phyloP scores from a whole-genome alignment of 2,329 filamentous ascomycete species.

The Phialocephala sp. region DNA sequence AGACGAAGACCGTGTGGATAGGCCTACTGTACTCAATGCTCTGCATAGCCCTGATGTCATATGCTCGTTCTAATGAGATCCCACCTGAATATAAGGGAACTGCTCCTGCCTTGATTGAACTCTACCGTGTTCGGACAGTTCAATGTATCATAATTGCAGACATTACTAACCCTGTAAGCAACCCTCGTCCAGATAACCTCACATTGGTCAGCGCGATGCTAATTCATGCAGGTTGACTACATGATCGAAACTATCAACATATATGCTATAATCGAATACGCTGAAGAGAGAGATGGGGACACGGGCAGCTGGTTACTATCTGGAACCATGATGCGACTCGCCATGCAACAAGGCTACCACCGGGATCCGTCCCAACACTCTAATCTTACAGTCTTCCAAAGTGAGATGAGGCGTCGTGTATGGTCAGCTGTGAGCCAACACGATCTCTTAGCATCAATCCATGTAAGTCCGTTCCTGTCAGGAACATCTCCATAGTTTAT shows the following conservation, averaged over 20 bases:
- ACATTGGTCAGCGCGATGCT: not conserved
- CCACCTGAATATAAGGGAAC: conserved; percentile 53
- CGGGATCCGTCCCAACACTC: conserved; percentile 59
- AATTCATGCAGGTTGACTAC: conserved; percentile 33
- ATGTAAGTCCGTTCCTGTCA: not conserved
- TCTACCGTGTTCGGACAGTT: conserved; percentile 56
- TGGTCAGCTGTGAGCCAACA: conserved; percentile 62
- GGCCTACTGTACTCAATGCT: conserved; percentile 50
- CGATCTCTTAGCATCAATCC: conserved; percentile 67
- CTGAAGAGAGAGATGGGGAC: conserved; percentile 54
- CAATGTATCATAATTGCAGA: conserved; percentile 56
- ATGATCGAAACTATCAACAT: conserved; percentile 57
- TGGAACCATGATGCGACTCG: conserved; percentile 56
- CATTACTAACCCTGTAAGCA: conserved; percentile 51
- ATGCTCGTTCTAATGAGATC: conserved; percentile 51
- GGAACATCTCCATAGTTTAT: not conserved
- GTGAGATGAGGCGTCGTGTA: conserved; percentile 66
- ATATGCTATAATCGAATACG: conserved; percentile 52
- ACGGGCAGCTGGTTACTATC: conserved; percentile 60
- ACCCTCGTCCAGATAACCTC: not conserved
- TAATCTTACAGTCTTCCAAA: conserved; percentile 56
- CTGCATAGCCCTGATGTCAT: conserved; percentile 46
- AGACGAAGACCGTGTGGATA: conserved; percentile 54
- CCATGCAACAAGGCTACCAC: conserved; percentile 65
- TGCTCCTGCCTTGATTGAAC: conserved; percentile 53